A percentile compares a stretch with the other conserved stretches of the same genome.
phyloP scores from a whole-genome alignment of 208 protist genomes.

The Plasmodiophora brassicae region DNA sequence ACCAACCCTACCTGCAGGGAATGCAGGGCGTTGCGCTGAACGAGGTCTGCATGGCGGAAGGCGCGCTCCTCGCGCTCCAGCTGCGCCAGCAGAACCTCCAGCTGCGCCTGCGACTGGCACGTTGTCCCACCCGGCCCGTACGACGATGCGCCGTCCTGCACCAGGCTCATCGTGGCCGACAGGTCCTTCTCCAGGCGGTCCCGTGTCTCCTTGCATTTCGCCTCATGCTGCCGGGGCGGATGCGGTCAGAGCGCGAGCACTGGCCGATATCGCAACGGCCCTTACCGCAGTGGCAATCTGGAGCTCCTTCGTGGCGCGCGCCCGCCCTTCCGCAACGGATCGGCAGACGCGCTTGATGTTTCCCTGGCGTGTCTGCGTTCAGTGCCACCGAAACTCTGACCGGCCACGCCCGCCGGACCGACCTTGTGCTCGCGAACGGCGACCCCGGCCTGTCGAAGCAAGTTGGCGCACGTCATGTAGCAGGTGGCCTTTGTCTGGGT shows the following conservation, averaged over 20 bases:
- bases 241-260: too few species aligned
- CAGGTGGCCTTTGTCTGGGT: neutral
- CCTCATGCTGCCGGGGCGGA: neutral
- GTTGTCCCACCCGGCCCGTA: too few species aligned
- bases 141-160: neutral
- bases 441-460: neutral
- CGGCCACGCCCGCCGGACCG: neutral
- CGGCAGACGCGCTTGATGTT: neutral
- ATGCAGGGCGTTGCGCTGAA: neutral
- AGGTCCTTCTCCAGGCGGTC: neutral
- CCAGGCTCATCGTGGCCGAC: neutral
- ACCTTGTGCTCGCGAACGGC: neutral
- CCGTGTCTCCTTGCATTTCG: neutral
- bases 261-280: too few species aligned
- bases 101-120: neutral
- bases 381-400: neutral
- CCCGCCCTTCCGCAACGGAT: neutral
- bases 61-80: neutral
- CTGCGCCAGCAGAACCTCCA: neutral
- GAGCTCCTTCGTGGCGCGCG: neutral
- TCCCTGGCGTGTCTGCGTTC: neutral
- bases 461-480: neutral
- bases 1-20: neutral
- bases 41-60: slow-evolving; percentile 7
- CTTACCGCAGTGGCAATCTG: neutral